Base-by-base conservation (phyloP, 345 rosid species). In the Salix caprea region DNA sequence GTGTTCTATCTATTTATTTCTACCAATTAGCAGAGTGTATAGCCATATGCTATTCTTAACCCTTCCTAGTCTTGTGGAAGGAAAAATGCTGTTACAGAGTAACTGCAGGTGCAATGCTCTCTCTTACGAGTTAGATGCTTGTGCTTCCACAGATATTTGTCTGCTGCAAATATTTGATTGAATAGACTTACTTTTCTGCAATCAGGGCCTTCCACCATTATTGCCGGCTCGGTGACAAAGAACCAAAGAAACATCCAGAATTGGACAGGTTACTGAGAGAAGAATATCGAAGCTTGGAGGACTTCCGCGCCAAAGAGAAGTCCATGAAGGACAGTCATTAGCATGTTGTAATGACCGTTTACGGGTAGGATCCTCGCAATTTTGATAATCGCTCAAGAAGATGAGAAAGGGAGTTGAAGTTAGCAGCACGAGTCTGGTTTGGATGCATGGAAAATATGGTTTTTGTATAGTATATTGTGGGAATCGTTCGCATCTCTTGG, bases 171-270 rank as follows among this genome's bases (percentile, higher is more conserved):
- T 19, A 46, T 34, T 16, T 71, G 42, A 19, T 48, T 24, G 24
- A 71, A 61, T 65, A 26, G 46, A 60, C 58, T 71, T 37, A 4
- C 62, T 32, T 68, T 36, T 69, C 28, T 71, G 24, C 34, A 71
- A 58, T 72, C 85, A 96, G 99, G 98, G 99, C 98, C 67, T 94
- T 96, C 82, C 98, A 96, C 89, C 93, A 94, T 86, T 96, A 88
- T 40, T 85, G 97, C 39, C 90, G 85, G 34, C 66, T 7, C 52
- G 82, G 69, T 14, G 76, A 74, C 46, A 86, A 84, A 74, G 91
- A 84, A 69, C 87, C 94, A 42, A 84, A 80, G 87, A 91, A 92
- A 82, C 89, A 83, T 70, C 93, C 91, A 2, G 95, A 96, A 76
- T 77, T 93, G 83, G 97, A 96, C 82, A 92, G 84, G 82, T 79